Evolutionary conservation across 176 grass and related monocot species (phyloP).

Genomic region (Eragrostis curvula): DNA sequence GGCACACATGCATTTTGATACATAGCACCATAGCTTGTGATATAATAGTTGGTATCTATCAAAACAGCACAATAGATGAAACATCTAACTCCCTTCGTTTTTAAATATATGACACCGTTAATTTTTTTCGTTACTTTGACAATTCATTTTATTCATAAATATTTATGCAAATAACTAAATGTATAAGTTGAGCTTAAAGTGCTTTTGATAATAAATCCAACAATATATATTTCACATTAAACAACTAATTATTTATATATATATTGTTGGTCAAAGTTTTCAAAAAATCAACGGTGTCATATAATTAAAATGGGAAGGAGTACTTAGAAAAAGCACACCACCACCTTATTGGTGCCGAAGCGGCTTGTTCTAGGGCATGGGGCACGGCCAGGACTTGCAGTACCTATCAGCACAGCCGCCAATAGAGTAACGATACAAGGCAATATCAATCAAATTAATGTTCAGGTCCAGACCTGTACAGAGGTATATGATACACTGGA

Average conservation of each 20-base stretch:
- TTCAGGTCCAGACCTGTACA: constrained; percentile 87
- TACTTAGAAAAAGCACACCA: not conserved
- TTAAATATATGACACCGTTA: too few relatives aligned
- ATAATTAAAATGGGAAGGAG: too few relatives aligned
- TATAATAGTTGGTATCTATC: not conserved
- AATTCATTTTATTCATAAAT: too few relatives aligned
- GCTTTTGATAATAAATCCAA: too few relatives aligned
- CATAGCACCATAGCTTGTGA: not conserved
- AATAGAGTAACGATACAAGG: constrained; percentile 43
- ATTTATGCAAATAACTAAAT: too few relatives aligned
- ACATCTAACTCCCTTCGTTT: too few relatives aligned
- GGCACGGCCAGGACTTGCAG: not conserved
- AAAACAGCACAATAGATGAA: not conserved
- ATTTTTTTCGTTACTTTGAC: too few relatives aligned
- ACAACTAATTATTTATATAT: too few relatives aligned
- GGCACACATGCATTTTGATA: not conserved
- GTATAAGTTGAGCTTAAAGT: too few relatives aligned
- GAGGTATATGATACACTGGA: constrained; percentile 68
- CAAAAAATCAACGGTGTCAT: too few relatives aligned
- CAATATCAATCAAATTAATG: constrained; percentile 69
- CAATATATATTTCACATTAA: too few relatives aligned
- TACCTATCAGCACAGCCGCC: constrained; percentile 7
- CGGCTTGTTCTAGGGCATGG: not conserved
- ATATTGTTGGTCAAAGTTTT: too few relatives aligned
- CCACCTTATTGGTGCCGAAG: not conserved